Evolutionary conservation across 495 filamentous ascomycete species (phyloP), one percentile per base, ranked within the genome.

Genomic region (Penicilliopsis zonata): DNA sequence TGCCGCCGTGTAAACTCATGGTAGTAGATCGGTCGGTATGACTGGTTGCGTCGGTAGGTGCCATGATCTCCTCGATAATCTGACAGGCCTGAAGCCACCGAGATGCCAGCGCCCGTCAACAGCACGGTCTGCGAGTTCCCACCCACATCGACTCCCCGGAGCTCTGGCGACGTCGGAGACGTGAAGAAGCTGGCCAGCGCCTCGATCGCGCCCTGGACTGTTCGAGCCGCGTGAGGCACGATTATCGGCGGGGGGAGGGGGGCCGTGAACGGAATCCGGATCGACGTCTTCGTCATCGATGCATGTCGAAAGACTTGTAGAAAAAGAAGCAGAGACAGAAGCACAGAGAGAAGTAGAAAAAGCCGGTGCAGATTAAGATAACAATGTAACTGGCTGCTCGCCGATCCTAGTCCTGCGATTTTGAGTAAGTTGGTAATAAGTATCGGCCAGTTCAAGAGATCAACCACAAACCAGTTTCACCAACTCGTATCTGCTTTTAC

Each of bases 1-100:
- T 98, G 88, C 38, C 61, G 79, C 24, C 67, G 53, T 17, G 79
- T 40, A 49, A 95, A 98, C 46, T 98, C 90, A 55, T 82, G 72
- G 56, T 76, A 92, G 58, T 93, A 98, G 42, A 94, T 90, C 10
- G 90, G 90, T 15, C 81, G 74, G 50, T 94, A 94, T 3, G 70
- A 74, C 49, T 77, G 80, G 60, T 96, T 95, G 37, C 83, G 72
- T 16, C 84, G 76, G 43, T 98, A 98, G 12, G 90, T 96, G 24
- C 90, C 90, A 36, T 86, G 80, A 18, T 71, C 65, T 4, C 90
- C 90, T 31, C 90, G 70, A 52, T 98, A 98, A 58, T 96, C 90
- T 5, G 88, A 82, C 18, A 98, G 65, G 4, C 90, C 90, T 18
- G 84, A 93, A 12, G 84, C 83, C 14, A 96, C 90, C 1, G 85